Evolutionary conservation across 345 rosid genomes (phyloP), one percentile per base, ranked within the genome.

Genomic region (Raphanus raphanistrum): DNA sequence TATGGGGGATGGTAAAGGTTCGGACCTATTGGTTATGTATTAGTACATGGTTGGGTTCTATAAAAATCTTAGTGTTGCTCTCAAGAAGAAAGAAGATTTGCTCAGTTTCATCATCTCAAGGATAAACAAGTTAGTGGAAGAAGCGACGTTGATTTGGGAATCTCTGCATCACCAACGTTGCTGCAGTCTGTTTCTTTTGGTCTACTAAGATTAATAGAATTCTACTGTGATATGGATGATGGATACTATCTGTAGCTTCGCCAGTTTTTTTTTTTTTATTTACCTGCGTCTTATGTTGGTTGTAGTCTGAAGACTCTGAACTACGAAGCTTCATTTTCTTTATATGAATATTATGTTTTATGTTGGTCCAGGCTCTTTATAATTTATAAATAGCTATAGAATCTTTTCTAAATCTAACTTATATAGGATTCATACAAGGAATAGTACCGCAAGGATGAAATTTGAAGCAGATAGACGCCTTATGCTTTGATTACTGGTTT

Each of bases 1-100:
- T 33, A 27, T 64, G 32, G 70, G 75, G 58, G 27, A 5, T 54
- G 60, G 71, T 64, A 38, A 63, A 71, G 48, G 60, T 70, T 63
- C 63, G 13, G 57, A 29, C 52, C 41, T 16, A 64, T 63, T 11
- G 6, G 33, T 35, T 66, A 68, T 68, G 79, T 45, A 33, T 62
- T 54, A 63, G 52, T 64, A 54, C 80, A 71, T 71, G 67, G 38
- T 58, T 71, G 10, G 68, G 76, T 52, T 64, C 66, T 41, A 38
- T 0, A 25, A 61, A 64, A 71, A 1, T 41, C 41, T 66, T 21
- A 58, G 36, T 41, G 52, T 77, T 71, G 3, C n/a, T 58, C 15
- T 25, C 67, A 57, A 38, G 54, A 65, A 77, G 76, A 77, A 65
- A 66, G 76, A 71, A 65, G 76, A 71, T 65, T n/a, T 29, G 71